Conservation (phyloP, 352 stramenopile genomes). For the Pythium sukuiense region DNA sequence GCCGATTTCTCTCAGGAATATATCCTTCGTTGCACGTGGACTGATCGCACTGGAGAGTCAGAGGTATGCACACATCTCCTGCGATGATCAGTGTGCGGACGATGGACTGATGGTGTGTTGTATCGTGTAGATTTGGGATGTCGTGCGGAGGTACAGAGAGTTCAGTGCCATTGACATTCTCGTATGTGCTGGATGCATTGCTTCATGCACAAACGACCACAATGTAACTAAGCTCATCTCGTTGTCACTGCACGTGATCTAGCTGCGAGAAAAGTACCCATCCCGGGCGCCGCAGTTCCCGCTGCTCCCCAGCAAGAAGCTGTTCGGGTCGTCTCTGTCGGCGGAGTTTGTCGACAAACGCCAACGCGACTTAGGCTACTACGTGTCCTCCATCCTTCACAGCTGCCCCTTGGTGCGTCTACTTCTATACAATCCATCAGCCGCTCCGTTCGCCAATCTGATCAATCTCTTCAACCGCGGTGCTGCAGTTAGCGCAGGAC, state of each 20-base stretch:
- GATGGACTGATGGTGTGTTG: neutral
- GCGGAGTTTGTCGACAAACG: constrained; percentile 87
- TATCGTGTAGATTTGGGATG: constrained; percentile 68
- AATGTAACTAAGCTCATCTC: neutral
- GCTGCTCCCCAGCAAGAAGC: constrained; percentile 84
- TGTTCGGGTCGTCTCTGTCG: constrained; percentile 83
- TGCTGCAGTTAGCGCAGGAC: constrained; percentile 66
- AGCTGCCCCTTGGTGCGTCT: constrained; percentile 64
- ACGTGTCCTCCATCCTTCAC: constrained; percentile 85
- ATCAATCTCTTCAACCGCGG: too few species aligned
- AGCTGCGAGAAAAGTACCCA: constrained; percentile 87
- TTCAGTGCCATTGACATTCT: constrained; percentile 87
- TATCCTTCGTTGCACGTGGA: constrained; percentile 79
- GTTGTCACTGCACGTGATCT: neutral
- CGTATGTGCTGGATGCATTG: constrained; percentile 30
- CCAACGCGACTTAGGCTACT: constrained; percentile 84
- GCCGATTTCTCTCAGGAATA: constrained; percentile 54
- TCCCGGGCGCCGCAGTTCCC: constrained; percentile 71
- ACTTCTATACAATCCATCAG: too few species aligned
- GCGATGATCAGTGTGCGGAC: neutral
- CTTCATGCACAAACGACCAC: neutral
- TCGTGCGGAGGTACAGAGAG: constrained; percentile 80
- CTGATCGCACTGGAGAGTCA: constrained; percentile 21
- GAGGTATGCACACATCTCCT: constrained; percentile 6
- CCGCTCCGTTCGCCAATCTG: too few species aligned